Conservation (phyloP, 192 early-diverging fungal species). For the Lunasporangiospora selenospora region DNA sequence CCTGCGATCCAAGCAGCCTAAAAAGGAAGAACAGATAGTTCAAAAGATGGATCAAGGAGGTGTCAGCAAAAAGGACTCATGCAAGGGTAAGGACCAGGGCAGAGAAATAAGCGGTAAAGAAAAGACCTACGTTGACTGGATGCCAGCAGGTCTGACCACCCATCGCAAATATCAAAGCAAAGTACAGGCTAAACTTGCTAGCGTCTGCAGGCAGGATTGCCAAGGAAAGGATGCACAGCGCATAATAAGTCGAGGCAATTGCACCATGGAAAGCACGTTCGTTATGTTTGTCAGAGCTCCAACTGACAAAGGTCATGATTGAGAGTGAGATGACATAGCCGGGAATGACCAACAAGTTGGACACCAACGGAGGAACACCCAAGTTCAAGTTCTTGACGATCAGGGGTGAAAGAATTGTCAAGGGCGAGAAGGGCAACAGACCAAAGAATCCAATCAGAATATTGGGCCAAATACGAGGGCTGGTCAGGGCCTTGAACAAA, state of each 20-base stretch:
- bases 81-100: no score
- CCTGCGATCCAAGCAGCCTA: conserved; percentile 50
- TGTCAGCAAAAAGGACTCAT: no score
- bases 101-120: no score
- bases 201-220: conserved; percentile 46
- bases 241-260: conserved; percentile 37
- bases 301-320: conserved; percentile 40
- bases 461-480: conserved; percentile 45
- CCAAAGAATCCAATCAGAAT: conserved; percentile 51
- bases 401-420: conserved; percentile 44
- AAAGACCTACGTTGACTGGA: conserved; percentile 40
- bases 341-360: conserved; percentile 51
- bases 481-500: conserved; percentile 27
- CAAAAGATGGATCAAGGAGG: no score
- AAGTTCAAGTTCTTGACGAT: conserved; percentile 48
- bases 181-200: conserved; percentile 45
- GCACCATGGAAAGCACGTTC: conserved; percentile 42
- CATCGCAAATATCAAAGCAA: conserved; percentile 46
- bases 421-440: conserved; percentile 27
- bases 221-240: conserved; percentile 31
- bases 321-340: conserved; percentile 39
- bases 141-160: conserved; percentile 43
- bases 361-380: conserved; percentile 34
- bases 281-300: conserved; percentile 44
- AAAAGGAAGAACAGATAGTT: no score